These are phyloP conservation scores for Candida methanosorbosa DNA, from an alignment of 805 yeast species.

Conservation along the genomic window DNA sequence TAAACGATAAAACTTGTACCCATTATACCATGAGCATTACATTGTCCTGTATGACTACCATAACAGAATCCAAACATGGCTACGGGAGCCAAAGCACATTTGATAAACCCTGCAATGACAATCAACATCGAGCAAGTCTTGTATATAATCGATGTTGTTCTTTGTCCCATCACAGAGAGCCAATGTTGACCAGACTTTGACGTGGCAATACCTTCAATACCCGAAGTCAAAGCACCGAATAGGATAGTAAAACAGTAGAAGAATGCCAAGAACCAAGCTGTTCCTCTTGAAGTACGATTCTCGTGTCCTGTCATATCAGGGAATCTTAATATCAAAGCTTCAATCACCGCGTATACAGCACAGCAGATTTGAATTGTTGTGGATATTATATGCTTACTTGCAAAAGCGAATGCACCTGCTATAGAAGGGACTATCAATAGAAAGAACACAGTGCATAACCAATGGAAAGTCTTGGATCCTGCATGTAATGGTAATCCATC, in stretches of 20 bases:
- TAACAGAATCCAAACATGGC: slow-evolving; percentile 86
- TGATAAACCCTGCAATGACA: slow-evolving; percentile 65
- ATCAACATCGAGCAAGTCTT: slow-evolving; percentile 37
- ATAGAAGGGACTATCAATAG: slow-evolving; percentile 50
- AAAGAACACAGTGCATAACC: slow-evolving; percentile 43
- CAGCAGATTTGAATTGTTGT: slow-evolving; percentile 37
- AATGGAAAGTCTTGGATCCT: slow-evolving; percentile 49
- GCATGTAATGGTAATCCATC: neutral
- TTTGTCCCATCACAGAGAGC: slow-evolving; percentile 29
- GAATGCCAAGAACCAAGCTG: slow-evolving; percentile 53
- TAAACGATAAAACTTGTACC: slow-evolving; percentile 80
- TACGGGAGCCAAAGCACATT: slow-evolving; percentile 72
- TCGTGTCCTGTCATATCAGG: slow-evolving; percentile 62
- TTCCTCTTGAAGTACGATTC: slow-evolving; percentile 57
- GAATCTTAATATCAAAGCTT: slow-evolving; percentile 48
- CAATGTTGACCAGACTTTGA: slow-evolving; percentile 26
- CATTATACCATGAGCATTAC: slow-evolving; percentile 96
- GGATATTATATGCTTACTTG: slow-evolving; percentile 37
- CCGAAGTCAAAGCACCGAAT: slow-evolving; percentile 46
- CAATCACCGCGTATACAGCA: slow-evolving; percentile 44
- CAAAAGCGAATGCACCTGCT: slow-evolving; percentile 45
- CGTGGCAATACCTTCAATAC: slow-evolving; percentile 20
- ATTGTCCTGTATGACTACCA: slow-evolving; percentile 80
- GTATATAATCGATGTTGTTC: slow-evolving; percentile 26
- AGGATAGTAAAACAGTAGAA: slow-evolving; percentile 40